phyloP scores from a whole-genome alignment of 768 basidiomycete genomes.

The Russula virescens region DNA sequence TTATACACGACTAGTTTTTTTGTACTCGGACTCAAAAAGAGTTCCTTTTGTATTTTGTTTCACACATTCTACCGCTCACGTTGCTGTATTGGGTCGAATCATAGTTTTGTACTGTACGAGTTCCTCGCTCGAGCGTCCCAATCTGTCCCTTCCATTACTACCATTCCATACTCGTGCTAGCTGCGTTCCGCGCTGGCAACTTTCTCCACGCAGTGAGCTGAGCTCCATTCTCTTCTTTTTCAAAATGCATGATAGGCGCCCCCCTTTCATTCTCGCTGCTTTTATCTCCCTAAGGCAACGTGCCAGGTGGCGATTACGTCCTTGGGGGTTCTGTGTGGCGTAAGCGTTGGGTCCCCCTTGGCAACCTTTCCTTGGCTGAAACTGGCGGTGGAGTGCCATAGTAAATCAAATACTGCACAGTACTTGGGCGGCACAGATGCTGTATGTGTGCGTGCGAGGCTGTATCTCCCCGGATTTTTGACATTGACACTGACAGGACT shows the following conservation, averaged over 20 bases:
- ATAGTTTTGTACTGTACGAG: neutral
- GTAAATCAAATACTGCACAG: too few species aligned
- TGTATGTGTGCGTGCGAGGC: too few species aligned
- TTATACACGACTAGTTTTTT: neutral
- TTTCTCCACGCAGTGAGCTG: neutral
- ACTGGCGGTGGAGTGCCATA: too few species aligned
- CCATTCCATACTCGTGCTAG: constrained; percentile 12
- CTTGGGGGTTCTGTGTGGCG: too few species aligned
- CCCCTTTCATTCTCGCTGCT: neutral
- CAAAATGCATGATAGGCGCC: neutral
- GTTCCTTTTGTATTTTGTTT: neutral
- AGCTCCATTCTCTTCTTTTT: constrained; percentile 1
- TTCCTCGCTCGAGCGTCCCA: neutral
- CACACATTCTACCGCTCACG: too few species aligned
- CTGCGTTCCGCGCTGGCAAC: neutral
- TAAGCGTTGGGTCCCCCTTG: too few species aligned
- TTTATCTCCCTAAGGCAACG: neutral
- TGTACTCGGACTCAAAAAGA: neutral
- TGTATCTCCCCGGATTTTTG: too few species aligned
- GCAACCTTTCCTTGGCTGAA: too few species aligned
- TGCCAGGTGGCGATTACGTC: too few species aligned
- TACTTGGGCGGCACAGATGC: too few species aligned
- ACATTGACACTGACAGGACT: too few species aligned
- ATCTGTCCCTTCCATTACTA: neutral
- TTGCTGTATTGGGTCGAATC: too few species aligned